Evolutionary conservation across 495 filamentous ascomycete genomes (phyloP).

Genomic region (Zalerion maritima): DNA sequence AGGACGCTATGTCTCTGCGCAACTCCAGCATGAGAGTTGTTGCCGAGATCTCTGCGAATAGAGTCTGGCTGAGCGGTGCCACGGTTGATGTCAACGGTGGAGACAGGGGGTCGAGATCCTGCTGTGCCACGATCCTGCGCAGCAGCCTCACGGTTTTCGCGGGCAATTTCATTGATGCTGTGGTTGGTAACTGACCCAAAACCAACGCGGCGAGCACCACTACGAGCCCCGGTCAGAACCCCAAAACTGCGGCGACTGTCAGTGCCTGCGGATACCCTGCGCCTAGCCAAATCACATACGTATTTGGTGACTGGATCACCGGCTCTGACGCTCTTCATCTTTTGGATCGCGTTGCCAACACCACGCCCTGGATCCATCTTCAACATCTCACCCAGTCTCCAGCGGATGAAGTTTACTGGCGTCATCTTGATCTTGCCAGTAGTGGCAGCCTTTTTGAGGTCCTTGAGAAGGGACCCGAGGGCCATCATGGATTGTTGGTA

Average conservation of each 20-base stretch:
- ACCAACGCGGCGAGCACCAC: no score
- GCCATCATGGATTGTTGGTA: slow-evolving; percentile 1
- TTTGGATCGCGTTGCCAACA: background rate
- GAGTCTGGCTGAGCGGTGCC: no score
- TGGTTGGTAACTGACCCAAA: no score
- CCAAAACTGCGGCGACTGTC: slow-evolving; percentile 1
- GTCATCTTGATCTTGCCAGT: background rate
- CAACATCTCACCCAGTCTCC: slow-evolving; percentile 3
- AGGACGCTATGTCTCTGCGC: no score
- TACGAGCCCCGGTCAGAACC: no score
- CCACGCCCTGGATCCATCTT: background rate
- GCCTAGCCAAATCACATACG: background rate
- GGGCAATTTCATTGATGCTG: no score
- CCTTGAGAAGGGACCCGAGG: background rate
- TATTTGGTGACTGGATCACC: slow-evolving; percentile 1
- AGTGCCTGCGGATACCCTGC: background rate
- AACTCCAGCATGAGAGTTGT: no score
- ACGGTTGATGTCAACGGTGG: no score
- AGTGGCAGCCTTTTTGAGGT: background rate
- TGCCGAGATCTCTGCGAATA: no score
- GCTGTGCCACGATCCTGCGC: no score
- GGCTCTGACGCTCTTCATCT: background rate
- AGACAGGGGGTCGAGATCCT: no score
- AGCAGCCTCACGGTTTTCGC: no score
- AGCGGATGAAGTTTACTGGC: slow-evolving; percentile 3